Evolutionary conservation across 768 basidiomycete species (phyloP).

Genomic region (Suillus lakei): DNA sequence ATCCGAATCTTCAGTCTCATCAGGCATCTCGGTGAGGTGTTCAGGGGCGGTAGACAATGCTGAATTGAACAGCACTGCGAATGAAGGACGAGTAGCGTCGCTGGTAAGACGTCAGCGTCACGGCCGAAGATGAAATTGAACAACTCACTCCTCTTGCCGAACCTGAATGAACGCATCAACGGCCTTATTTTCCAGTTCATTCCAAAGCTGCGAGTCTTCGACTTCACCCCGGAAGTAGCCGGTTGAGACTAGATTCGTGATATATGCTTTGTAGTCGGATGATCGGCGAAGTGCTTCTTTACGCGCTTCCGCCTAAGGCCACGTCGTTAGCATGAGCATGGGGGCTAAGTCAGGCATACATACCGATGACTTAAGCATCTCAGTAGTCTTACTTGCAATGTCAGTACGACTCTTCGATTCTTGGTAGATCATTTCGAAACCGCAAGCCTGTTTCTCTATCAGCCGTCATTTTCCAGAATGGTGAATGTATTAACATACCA

Average conservation of each 20-base stretch:
- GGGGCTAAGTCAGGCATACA: slow-evolving; percentile 20
- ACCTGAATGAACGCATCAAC: slow-evolving; percentile 64
- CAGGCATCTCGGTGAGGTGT: slow-evolving; percentile 15
- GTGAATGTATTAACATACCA: slow-evolving; percentile 51
- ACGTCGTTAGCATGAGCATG: neutral
- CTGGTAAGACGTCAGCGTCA: slow-evolving; percentile 33
- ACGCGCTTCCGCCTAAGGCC: slow-evolving; percentile 58
- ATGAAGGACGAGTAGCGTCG: slow-evolving; percentile 70
- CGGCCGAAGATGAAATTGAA: neutral
- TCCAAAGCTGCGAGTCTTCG: slow-evolving; percentile 82
- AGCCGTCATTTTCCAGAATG: slow-evolving; percentile 1
- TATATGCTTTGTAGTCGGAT: slow-evolving; percentile 71
- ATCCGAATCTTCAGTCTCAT: slow-evolving; percentile 69
- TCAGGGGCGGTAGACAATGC: slow-evolving; percentile 55
- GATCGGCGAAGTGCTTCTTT: slow-evolving; percentile 72
- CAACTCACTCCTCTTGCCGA: slow-evolving; percentile 68
- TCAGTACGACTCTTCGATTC: slow-evolving; percentile 70
- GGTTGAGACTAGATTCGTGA: slow-evolving; percentile 62
- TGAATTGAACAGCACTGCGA: slow-evolving; percentile 71
- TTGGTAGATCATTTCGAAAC: slow-evolving; percentile 96
- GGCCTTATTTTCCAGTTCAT: slow-evolving; percentile 71
- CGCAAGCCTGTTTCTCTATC: slow-evolving; percentile 66
- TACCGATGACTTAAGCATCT: slow-evolving; percentile 53
- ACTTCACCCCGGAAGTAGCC: slow-evolving; percentile 83
- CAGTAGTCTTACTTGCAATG: slow-evolving; percentile 37